Evolutionary conservation across 2,329 filamentous ascomycete species (phyloP), one percentile per base, ranked within the genome.

Genomic region (Claviceps pusilla): DNA sequence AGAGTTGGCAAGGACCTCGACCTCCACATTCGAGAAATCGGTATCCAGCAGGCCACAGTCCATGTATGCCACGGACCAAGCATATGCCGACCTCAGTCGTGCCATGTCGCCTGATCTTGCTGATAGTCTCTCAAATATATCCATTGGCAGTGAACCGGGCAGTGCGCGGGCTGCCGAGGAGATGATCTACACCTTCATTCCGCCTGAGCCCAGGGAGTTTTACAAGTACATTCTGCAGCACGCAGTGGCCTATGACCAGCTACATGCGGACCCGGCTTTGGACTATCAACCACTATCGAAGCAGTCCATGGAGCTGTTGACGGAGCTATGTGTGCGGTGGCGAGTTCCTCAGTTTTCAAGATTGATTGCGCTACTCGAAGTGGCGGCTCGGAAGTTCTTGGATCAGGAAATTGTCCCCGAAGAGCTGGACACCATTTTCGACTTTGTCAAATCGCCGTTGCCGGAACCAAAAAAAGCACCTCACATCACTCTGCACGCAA

Each of bases 311-410:
- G 89, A 96, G 54, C 73, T 98, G 48, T 70, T 98, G 58, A 86
- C 85, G 57, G 91, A 97, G 67, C 77, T 96, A 55, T 87, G 85
- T 56, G 73, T 89, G 58, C 82, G 90, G 62, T 98, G 93, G 93
- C 84, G 93, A 51, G 78, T 98, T 57, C 89, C 91, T 2, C 83
- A 85, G 59, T 89, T 84, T 63, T 88, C 89, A 3, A 80, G 89
- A 48, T 76, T 89, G 52, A 82, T 95, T 6, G 71, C 91, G 6
- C 84, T 95, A 62, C 71, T 97, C 41, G 93, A 97, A 70, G 86
- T 94, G 54, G 79, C 89, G 7, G 79, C 84, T 28, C 85, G 89
- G 62, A 93, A 93, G 66, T 97, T 89, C 64, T 73, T 89, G 48
- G 86, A 95, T 60, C 83, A 87, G 59, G 86, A 95, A 63, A 82